These are phyloP conservation scores for Escallonia rubra DNA, from an alignment of 129 eudicot species.

Conservation along the genomic window DNA sequence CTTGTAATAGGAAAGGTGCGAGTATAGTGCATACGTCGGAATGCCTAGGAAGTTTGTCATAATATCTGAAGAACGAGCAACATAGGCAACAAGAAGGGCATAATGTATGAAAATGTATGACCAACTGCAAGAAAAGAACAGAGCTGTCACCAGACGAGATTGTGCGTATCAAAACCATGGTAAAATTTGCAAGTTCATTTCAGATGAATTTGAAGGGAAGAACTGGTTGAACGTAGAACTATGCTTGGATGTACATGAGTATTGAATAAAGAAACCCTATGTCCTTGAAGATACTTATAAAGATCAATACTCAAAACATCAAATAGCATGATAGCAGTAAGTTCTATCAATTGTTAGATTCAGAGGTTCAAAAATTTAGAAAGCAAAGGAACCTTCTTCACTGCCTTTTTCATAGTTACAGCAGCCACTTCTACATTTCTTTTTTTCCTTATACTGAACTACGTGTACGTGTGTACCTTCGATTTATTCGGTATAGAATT, in stretches of 20 bases:
- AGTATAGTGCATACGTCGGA: slow-evolving; percentile 60
- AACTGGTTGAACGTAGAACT: background rate
- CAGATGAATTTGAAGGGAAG: background rate
- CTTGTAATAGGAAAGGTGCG: background rate
- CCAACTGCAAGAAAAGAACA: slow-evolving; percentile 67
- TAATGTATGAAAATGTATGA: slow-evolving; percentile 91
- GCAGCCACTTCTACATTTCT: too few species aligned
- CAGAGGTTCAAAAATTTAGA: too few species aligned
- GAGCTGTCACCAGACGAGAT: slow-evolving; percentile 11
- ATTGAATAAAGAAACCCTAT: too few species aligned
- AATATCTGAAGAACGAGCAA: slow-evolving; percentile 96
- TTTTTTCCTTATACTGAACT: too few species aligned
- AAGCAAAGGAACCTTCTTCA: too few species aligned
- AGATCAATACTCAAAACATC: background rate
- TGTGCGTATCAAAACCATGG: slow-evolving; percentile 4
- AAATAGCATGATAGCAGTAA: background rate
- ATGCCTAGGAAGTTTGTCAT: slow-evolving; percentile 77
- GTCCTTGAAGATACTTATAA: too few species aligned
- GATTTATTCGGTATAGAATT: too few species aligned
- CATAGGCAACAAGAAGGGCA: slow-evolving; percentile 97
- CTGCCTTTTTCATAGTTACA: too few species aligned
- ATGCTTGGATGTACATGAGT: background rate
- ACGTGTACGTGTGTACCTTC: too few species aligned
- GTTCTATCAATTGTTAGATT: too few species aligned
- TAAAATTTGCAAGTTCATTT: background rate